phyloP scores from a whole-genome alignment of 1,139 yeast genomes.

The Yamadazyma dushanensis region DNA sequence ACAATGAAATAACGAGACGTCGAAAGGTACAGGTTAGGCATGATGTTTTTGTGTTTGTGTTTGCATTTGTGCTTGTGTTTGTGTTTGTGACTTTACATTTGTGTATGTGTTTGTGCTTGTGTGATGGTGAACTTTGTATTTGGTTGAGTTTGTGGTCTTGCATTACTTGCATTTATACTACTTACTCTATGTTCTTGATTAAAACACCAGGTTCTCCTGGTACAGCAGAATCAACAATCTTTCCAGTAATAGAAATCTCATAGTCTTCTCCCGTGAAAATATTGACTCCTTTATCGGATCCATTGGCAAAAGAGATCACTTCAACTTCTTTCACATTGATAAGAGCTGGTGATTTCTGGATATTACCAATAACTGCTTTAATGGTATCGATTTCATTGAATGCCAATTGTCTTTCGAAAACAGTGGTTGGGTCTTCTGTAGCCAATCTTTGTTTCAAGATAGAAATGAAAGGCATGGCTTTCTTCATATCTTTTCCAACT shows the following conservation, averaged over 20 bases:
- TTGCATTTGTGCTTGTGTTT: no score
- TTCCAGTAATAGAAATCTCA: conserved; percentile 59
- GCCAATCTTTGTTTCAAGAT: conserved; percentile 76
- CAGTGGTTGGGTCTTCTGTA: conserved; percentile 67
- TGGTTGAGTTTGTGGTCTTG: no score
- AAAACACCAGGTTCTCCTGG: conserved; percentile 94
- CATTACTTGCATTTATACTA: not conserved
- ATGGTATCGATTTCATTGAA: conserved; percentile 77
- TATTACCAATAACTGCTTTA: conserved; percentile 51
- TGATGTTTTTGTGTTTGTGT: not conserved
- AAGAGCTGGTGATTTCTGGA: conserved; percentile 68
- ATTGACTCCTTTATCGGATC: conserved; percentile 61
- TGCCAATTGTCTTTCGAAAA: conserved; percentile 82
- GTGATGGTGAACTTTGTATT: no score
- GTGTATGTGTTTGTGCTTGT: no score
- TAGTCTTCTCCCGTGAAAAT: conserved; percentile 70
- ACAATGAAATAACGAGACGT: no score
- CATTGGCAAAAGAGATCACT: conserved; percentile 57
- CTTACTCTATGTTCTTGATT: conserved; percentile 55
- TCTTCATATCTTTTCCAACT: conserved; percentile 81
- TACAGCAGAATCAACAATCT: conserved; percentile 77
- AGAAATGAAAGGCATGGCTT: conserved; percentile 97
- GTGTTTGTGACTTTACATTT: no score
- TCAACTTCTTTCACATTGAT: conserved; percentile 58
- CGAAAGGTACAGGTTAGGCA: no score